These are phyloP conservation scores for Stropharia rugosoannulata DNA, from an alignment of 768 basidiomycete genomes.

Conservation along the genomic window DNA sequence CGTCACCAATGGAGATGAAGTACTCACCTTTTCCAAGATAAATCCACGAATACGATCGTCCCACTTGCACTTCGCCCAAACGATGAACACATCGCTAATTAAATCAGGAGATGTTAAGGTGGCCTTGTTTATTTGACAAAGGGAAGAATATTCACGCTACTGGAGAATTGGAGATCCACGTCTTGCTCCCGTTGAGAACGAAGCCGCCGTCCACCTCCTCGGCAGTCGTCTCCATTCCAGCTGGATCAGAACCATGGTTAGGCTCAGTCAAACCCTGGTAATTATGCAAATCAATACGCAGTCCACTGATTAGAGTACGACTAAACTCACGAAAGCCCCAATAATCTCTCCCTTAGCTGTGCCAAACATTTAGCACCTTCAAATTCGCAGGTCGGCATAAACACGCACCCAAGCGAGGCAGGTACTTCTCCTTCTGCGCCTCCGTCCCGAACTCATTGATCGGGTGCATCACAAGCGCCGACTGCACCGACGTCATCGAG, in stretches of 20 bases:
- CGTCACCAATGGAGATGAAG: background rate
- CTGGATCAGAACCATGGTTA: slow-evolving; percentile 95
- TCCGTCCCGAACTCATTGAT: slow-evolving; percentile 88
- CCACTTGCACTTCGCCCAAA: slow-evolving; percentile 97
- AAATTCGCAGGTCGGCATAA: background rate
- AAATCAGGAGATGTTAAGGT: slow-evolving; percentile 7
- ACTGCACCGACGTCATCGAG: slow-evolving; percentile 93
- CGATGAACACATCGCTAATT: slow-evolving; percentile 78
- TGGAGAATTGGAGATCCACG: slow-evolving; percentile 96
- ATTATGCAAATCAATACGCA: background rate
- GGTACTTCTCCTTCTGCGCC: slow-evolving; percentile 86
- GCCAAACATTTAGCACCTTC: background rate
- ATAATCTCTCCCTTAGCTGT: slow-evolving; percentile 81
- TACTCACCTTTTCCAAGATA: slow-evolving; percentile 78
- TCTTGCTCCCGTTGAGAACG: slow-evolving; percentile 88
- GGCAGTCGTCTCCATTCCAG: slow-evolving; percentile 96
- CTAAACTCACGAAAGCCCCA: slow-evolving; percentile 82
- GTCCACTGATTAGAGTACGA: background rate
- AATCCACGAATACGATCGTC: slow-evolving; percentile 90
- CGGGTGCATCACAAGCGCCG: slow-evolving; percentile 95
- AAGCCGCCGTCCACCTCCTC: slow-evolving; percentile 85
- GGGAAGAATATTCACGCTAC: slow-evolving; percentile 61
- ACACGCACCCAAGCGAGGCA: slow-evolving; percentile 73
- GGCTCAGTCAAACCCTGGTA: slow-evolving; percentile 90
- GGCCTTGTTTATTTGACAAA: background rate